phyloP scores from a whole-genome alignment of 192 early-diverging fungal species.

The Backusella tarrabulga region DNA sequence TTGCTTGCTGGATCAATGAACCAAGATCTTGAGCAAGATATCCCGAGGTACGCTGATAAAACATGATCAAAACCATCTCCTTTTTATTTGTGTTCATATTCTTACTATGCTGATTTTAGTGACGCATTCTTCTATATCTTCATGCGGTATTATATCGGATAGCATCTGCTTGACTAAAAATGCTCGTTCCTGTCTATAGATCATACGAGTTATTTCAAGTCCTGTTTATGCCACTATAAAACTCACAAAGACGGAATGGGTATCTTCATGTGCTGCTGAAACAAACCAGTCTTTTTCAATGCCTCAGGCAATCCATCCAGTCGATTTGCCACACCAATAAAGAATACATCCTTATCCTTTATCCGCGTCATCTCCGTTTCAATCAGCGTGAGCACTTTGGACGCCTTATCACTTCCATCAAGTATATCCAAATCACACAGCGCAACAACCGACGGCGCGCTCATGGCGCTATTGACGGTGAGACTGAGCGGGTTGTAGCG shows the following conservation, averaged over 20 bases:
- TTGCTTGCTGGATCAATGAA: conserved; percentile 39
- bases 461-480: conserved; percentile 32
- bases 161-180: conserved; percentile 20
- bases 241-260: conserved; percentile 29
- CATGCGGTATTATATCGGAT: conserved; percentile 26
- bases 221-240: background rate
- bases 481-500: conserved; percentile 23
- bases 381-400: conserved; percentile 3
- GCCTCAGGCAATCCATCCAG: conserved; percentile 13
- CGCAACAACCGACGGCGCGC: conserved; percentile 47
- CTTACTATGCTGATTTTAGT: conserved; percentile 19
- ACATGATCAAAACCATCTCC: background rate
- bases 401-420: conserved; percentile 37
- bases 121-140: conserved; percentile 4
- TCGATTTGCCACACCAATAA: conserved; percentile 20
- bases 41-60: conserved; percentile 55
- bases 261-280: conserved; percentile 29
- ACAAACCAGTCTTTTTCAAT: conserved; percentile 21
- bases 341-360: conserved; percentile 2
- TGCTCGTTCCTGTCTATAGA: conserved; percentile 23
- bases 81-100: background rate
- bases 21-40: conserved; percentile 57
- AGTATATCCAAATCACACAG: conserved; percentile 53
- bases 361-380: background rate
- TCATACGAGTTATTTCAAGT: too few relatives aligned